phyloP scores from a whole-genome alignment of 441 rosid species.

The Adansonia madagascariensis region DNA sequence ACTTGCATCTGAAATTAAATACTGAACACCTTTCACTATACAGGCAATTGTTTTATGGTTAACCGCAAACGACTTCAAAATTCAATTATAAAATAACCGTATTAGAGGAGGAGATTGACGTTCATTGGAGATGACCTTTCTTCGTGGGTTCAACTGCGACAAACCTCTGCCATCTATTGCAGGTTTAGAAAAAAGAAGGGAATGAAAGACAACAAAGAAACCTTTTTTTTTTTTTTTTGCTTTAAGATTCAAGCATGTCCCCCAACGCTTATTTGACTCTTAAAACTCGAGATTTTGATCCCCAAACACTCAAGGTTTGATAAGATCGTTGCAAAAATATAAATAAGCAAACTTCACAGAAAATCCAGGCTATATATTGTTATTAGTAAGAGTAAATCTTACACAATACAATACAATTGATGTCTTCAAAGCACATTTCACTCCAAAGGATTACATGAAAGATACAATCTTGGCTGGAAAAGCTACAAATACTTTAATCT shows the following conservation, averaged over 20 bases:
- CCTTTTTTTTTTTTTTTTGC: too few relatives aligned
- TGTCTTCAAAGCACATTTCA: background rate
- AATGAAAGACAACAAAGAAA: too few relatives aligned
- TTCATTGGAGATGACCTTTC: background rate
- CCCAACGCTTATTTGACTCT: too few relatives aligned
- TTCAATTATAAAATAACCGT: background rate
- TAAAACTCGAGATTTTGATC: too few relatives aligned
- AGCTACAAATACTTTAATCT: background rate
- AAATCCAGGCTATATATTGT: constrained; percentile 1
- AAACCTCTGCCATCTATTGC: background rate
- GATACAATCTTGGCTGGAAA: background rate
- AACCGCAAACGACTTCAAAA: background rate
- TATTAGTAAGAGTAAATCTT: background rate
- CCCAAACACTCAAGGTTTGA: too few relatives aligned
- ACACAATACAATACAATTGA: background rate
- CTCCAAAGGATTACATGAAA: constrained; percentile 4
- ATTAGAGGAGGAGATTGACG: background rate
- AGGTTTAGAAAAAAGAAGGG: background rate
- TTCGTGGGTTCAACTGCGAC: background rate
- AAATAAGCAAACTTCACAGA: background rate
- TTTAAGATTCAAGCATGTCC: too few relatives aligned
- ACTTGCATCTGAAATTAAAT: background rate
- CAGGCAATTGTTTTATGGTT: background rate
- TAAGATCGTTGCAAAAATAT: background rate
- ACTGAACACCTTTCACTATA: background rate